phyloP scores from a whole-genome alignment of 352 stramenopile species.

The Phytophthora constricta region DNA sequence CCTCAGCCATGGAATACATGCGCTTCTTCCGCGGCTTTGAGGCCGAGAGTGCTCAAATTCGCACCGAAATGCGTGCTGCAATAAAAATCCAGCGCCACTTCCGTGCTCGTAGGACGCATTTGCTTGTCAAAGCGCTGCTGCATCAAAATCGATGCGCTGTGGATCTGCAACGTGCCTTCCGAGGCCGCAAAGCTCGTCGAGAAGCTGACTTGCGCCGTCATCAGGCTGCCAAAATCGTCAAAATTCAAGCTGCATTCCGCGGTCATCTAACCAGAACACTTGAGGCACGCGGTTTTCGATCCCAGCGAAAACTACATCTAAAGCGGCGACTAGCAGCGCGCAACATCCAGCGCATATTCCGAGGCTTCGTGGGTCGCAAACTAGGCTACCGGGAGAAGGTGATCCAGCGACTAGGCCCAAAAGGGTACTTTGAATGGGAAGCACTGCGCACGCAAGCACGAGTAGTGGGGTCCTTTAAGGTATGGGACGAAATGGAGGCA shows the following conservation, averaged over 20 bases:
- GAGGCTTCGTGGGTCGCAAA: constrained; percentile 53
- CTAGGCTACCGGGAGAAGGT: constrained; percentile 52
- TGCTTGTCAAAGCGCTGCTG: constrained; percentile 53
- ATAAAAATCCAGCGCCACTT: constrained; percentile 73
- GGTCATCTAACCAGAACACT: constrained; percentile 42
- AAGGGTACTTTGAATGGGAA: constrained; percentile 73
- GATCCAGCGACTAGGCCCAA: constrained; percentile 52
- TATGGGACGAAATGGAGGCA: constrained; percentile 80
- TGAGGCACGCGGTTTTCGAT: constrained; percentile 34
- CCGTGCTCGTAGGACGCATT: constrained; percentile 48
- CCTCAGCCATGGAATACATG: constrained; percentile 76
- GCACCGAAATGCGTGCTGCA: constrained; percentile 53
- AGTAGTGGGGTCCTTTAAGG: constrained; percentile 54
- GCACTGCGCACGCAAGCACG: constrained; percentile 34
- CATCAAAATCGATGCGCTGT: constrained; percentile 66
- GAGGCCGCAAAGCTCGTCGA: constrained; percentile 54
- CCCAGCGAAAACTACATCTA: constrained; percentile 31
- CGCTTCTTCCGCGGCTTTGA: constrained; percentile 75
- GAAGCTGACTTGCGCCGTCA: constrained; percentile 39
- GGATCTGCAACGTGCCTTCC: constrained; percentile 72
- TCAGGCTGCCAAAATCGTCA: constrained; percentile 46
- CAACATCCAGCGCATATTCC: constrained; percentile 64
- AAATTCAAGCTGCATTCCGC: constrained; percentile 60
- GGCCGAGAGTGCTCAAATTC: constrained; percentile 57
- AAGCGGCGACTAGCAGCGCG: constrained; percentile 36